Evolutionary conservation across 768 basidiomycete species (phyloP).

Genomic region (Hygrophoropsis aurantiaca): DNA sequence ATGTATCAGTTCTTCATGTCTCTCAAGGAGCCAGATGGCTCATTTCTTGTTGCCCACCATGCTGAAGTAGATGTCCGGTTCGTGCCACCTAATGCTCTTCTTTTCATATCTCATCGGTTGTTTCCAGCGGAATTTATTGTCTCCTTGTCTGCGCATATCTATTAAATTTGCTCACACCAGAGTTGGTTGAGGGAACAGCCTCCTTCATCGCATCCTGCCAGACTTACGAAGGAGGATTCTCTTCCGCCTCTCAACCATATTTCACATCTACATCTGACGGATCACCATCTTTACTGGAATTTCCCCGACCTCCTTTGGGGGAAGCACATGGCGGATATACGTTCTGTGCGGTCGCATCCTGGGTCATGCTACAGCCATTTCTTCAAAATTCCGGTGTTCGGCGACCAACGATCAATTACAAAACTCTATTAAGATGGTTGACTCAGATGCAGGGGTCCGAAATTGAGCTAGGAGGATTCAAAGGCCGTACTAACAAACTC

Average conservation of each 20-base stretch:
- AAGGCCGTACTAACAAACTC: slow-evolving; percentile 94
- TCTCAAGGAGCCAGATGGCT: slow-evolving; percentile 89
- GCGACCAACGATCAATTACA: slow-evolving; percentile 52
- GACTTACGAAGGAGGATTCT: slow-evolving; percentile 97
- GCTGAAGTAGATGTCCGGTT: slow-evolving; percentile 95
- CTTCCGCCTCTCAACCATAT: slow-evolving; percentile 74
- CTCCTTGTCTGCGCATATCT: slow-evolving; percentile 81
- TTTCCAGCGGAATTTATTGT: slow-evolving; percentile 85
- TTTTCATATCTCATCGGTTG: not conserved
- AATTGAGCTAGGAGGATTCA: slow-evolving; percentile 88
- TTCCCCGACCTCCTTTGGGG: slow-evolving; percentile 75
- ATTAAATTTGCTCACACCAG: slow-evolving; percentile 85
- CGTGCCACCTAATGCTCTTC: slow-evolving; percentile 12
- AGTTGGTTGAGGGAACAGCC: slow-evolving; percentile 73
- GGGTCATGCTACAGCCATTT: slow-evolving; percentile 73
- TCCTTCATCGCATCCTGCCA: slow-evolving; percentile 88
- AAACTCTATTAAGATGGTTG: slow-evolving; percentile 73
- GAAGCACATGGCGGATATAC: slow-evolving; percentile 99
- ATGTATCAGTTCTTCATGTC: slow-evolving; percentile 90
- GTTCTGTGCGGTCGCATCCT: slow-evolving; percentile 86
- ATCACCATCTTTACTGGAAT: slow-evolving; percentile 31
- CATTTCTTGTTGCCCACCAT: slow-evolving; percentile 83
- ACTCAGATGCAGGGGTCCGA: slow-evolving; percentile 82
- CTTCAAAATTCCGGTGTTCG: slow-evolving; percentile 10
- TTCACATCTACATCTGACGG: slow-evolving; percentile 32